Evolutionary conservation across 345 rosid genomes (phyloP).

Genomic region (Citrus trifoliata): DNA sequence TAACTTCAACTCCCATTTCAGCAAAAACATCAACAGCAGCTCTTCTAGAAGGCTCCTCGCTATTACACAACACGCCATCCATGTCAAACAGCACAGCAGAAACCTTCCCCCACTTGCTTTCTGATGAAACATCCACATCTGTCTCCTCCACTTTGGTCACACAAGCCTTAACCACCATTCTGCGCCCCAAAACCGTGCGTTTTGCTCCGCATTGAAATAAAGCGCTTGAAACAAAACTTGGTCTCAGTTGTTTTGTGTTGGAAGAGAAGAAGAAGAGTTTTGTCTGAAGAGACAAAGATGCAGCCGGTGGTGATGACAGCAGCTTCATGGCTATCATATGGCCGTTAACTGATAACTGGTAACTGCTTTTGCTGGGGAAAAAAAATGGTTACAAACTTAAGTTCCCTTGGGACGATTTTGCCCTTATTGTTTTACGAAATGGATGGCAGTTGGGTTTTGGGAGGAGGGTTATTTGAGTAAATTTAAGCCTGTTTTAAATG

Average conservation of each 20-base stretch:
- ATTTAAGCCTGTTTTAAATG: background rate
- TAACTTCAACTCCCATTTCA: constrained; percentile 84
- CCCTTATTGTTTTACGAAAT: background rate
- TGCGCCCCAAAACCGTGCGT: constrained; percentile 5
- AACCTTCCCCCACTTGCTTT: constrained; percentile 64
- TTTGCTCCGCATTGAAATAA: constrained; percentile 23
- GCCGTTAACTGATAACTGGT: background rate
- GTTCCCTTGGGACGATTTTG: constrained; percentile 9
- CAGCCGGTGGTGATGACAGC: constrained; percentile 37
- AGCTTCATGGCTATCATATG: constrained; percentile 39
- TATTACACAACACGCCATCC: constrained; percentile 90
- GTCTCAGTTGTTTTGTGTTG: constrained; percentile 22
- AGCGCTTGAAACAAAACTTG: constrained; percentile 24
- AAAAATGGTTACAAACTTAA: background rate
- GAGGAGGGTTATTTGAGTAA: background rate
- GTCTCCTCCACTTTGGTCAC: constrained; percentile 41
- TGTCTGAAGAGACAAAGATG: constrained; percentile 28
- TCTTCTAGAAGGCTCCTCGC: constrained; percentile 85
- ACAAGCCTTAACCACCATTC: constrained; percentile 41
- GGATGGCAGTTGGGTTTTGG: background rate
- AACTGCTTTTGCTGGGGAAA: background rate
- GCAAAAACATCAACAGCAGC: constrained; percentile 86
- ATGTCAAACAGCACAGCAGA: constrained; percentile 91
- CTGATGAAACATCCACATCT: constrained; percentile 17
- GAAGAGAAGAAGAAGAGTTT: constrained; percentile 25